Percentiles rank a stretch among this genome's conserved stretches.
phyloP scores from a whole-genome alignment of 2,329 filamentous ascomycete genomes.

The Hymenoscyphus infarciens region DNA sequence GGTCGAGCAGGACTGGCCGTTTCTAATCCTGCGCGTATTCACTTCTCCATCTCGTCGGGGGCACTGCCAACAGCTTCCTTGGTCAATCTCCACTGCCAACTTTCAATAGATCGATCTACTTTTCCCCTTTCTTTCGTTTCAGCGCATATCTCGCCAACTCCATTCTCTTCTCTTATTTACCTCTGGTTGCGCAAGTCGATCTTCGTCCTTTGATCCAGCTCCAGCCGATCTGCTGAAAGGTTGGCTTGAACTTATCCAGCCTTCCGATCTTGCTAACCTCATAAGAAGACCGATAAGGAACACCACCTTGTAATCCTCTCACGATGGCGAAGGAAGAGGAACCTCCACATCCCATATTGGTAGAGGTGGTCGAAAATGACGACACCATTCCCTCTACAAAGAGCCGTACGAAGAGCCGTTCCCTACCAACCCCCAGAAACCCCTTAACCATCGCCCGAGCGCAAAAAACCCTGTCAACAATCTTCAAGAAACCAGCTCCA shows the following conservation, averaged over 20 bases:
- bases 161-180: background rate
- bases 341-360: background rate
- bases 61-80: background rate
- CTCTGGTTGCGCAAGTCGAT: background rate
- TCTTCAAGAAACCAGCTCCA: conserved; percentile 17
- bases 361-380: background rate
- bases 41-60: background rate
- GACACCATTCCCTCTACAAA: background rate
- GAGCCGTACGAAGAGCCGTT: background rate
- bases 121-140: background rate
- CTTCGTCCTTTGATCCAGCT: background rate
- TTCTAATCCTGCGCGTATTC: background rate
- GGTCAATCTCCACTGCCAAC: background rate
- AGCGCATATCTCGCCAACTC: background rate
- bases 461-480: conserved; percentile 61
- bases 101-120: background rate
- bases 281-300: background rate
- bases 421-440: background rate
- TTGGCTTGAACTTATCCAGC: background rate
- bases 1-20: background rate
- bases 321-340: background rate
- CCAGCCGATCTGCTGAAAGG: background rate
- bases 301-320: background rate
- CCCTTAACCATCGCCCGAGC: conserved; percentile 39
- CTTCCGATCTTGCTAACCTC: background rate